A percentile compares a stretch with the other conserved stretches of the same genome.
These are phyloP conservation scores for Trametes villosa DNA, from an alignment of 768 basidiomycete species.

Conservation along the genomic window DNA sequence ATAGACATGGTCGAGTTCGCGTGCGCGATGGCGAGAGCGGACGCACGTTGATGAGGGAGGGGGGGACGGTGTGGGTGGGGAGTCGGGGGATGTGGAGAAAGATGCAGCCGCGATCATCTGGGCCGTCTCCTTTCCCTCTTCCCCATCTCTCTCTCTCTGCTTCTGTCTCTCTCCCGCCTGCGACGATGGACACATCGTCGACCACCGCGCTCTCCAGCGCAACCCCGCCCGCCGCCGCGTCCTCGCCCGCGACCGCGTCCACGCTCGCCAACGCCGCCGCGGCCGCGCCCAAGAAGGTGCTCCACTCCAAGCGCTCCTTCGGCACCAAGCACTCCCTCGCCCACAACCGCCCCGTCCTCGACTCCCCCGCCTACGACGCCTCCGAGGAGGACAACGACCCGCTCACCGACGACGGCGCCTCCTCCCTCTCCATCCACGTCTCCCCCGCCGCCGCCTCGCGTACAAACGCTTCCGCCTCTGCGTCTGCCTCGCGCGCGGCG, in stretches of 20 bases:
- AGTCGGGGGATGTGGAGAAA: slow-evolving; percentile 1
- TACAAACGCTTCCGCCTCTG: slow-evolving; percentile 26
- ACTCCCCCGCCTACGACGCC: slow-evolving; percentile 45
- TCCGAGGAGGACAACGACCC: slow-evolving; percentile 91
- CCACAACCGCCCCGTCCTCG: slow-evolving; percentile 26
- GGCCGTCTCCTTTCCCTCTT: background rate
- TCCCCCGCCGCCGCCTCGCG: slow-evolving; percentile 23
- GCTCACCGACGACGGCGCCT: slow-evolving; percentile 71
- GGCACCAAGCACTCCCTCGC: slow-evolving; percentile 43
- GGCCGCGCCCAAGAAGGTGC: slow-evolving; percentile 24
- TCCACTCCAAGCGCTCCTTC: slow-evolving; percentile 64
- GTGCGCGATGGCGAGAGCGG: background rate
- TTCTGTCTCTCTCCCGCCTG: background rate
- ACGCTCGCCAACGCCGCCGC: background rate
- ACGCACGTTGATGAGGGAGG: no score
- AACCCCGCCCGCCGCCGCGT: background rate
- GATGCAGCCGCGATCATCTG: background rate
- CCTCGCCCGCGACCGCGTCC: background rate
- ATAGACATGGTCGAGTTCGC: background rate
- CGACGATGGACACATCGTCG: slow-evolving; percentile 18
- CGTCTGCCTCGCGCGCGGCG: slow-evolving; percentile 27
- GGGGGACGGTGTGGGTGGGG: background rate
- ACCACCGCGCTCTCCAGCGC: slow-evolving; percentile 5
- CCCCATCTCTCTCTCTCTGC: background rate
- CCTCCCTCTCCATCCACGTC: slow-evolving; percentile 52